Conservation (phyloP, 371 early-diverging fungal genomes). For the Cokeromyces recurvatus region DNA sequence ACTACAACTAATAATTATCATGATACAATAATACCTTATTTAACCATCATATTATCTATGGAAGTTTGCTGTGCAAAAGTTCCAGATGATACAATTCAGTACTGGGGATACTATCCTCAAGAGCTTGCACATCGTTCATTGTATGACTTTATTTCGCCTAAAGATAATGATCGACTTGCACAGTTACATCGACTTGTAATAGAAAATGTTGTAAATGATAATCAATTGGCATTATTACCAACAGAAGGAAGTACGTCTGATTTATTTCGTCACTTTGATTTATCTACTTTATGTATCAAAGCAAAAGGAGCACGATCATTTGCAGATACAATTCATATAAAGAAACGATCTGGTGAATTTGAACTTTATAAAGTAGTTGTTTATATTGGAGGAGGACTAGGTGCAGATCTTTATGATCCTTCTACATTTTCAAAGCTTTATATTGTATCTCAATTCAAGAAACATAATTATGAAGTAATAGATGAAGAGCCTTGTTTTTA, state of each 20-base stretch:
- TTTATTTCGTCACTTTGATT: slow-evolving; percentile 33
- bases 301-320: slow-evolving; percentile 39
- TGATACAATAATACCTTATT: too few species aligned
- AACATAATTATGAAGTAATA: slow-evolving; percentile 10
- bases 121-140: slow-evolving; percentile 56
- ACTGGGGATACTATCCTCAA: slow-evolving; percentile 57
- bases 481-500: neutral
- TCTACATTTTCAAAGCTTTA: slow-evolving; percentile 26
- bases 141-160: slow-evolving; percentile 46
- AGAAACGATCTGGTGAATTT: slow-evolving; percentile 45
- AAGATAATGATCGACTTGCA: slow-evolving; percentile 40
- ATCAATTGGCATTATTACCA: slow-evolving; percentile 20
- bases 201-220: slow-evolving; percentile 41
- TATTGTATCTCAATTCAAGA: slow-evolving; percentile 29
- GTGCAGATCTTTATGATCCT: slow-evolving; percentile 42
- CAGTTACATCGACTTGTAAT: slow-evolving; percentile 37
- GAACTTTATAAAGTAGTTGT: slow-evolving; percentile 44
- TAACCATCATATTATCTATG: slow-evolving; percentile 51
- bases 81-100: slow-evolving; percentile 48
- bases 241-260: slow-evolving; percentile 46
- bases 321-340: slow-evolving; percentile 50
- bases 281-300: slow-evolving; percentile 17
- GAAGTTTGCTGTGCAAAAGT: slow-evolving; percentile 54
- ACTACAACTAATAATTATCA: too few species aligned
- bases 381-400: slow-evolving; percentile 58